phyloP scores from a whole-genome alignment of 1,284 basidiomycete genomes.

The Veloboletus limbatus region DNA sequence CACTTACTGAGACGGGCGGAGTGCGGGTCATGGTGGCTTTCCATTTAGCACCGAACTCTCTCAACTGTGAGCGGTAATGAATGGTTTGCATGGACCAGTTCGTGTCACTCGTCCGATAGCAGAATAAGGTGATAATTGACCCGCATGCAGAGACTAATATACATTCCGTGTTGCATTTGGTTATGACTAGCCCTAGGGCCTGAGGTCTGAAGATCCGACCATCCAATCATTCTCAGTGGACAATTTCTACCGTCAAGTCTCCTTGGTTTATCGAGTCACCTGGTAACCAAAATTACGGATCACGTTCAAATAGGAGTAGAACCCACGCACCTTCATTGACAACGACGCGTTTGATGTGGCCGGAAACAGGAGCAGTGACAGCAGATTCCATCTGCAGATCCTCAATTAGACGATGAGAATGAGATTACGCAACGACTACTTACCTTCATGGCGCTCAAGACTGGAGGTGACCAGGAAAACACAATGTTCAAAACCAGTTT shows the following conservation, averaged over 20 bases:
- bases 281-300: slow-evolving; percentile 30
- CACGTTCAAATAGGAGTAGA: background rate
- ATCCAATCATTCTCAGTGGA: slow-evolving; percentile 47
- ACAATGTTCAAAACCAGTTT: slow-evolving; percentile 6
- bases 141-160: slow-evolving; percentile 17
- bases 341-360: slow-evolving; percentile 89
- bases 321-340: slow-evolving; percentile 71
- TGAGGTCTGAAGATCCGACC: background rate
- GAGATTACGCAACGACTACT: slow-evolving; percentile 21
- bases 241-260: slow-evolving; percentile 83
- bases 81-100: background rate
- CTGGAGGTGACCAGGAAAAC: slow-evolving; percentile 36
- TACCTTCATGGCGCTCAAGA: slow-evolving; percentile 90
- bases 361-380: slow-evolving; percentile 92
- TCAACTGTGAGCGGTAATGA: slow-evolving; percentile 21
- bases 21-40: slow-evolving; percentile 8
- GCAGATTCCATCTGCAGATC: slow-evolving; percentile 86
- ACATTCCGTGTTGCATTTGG: slow-evolving; percentile 22
- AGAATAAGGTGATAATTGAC: slow-evolving; percentile 4
- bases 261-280: slow-evolving; percentile 89
- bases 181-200: slow-evolving; percentile 7
- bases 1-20: slow-evolving; percentile 4
- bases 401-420: slow-evolving; percentile 18
- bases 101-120: slow-evolving; percentile 3
- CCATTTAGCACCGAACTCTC: slow-evolving; percentile 11